Evolutionary conservation across 2,329 filamentous ascomycete species (phyloP).

Genomic region (Knufia fluminis): DNA sequence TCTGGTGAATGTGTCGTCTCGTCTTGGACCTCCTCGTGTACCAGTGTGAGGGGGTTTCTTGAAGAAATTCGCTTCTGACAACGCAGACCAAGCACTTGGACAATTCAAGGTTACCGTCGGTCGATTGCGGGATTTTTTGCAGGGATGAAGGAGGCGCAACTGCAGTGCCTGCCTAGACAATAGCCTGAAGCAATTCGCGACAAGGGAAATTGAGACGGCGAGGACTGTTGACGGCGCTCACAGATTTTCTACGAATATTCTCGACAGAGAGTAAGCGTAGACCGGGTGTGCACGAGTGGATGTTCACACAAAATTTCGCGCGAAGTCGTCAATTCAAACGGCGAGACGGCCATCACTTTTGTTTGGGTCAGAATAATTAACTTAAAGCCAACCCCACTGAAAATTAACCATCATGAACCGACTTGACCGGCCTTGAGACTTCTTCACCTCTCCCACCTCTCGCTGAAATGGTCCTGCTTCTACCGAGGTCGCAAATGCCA

Average conservation of each 20-base stretch:
- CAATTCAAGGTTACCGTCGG: slow-evolving; percentile 1
- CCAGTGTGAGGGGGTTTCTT: neutral
- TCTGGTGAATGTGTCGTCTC: neutral
- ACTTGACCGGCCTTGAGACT: neutral
- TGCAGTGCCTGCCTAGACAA: neutral
- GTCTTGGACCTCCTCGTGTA: neutral
- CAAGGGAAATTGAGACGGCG: neutral
- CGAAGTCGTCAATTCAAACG: neutral
- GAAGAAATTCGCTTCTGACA: neutral
- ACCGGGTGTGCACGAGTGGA: slow-evolving; percentile 2
- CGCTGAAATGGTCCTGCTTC: neutral
- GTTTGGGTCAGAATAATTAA: too few species aligned
- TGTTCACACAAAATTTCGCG: slow-evolving; percentile 7
- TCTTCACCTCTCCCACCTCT: neutral
- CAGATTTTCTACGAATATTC: neutral
- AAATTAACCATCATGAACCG: neutral
- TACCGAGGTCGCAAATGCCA: neutral
- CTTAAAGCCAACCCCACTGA: neutral
- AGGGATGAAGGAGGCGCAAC: slow-evolving; percentile 7
- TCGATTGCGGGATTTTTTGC: slow-evolving; percentile 10
- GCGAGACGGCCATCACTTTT: too few species aligned
- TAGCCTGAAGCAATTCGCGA: neutral
- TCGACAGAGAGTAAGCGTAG: slow-evolving; percentile 1
- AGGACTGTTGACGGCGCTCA: neutral
- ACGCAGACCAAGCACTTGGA: slow-evolving; percentile 1